Evolutionary conservation across 2,329 filamentous ascomycete species (phyloP).

Genomic region (Apiospora arundinis): DNA sequence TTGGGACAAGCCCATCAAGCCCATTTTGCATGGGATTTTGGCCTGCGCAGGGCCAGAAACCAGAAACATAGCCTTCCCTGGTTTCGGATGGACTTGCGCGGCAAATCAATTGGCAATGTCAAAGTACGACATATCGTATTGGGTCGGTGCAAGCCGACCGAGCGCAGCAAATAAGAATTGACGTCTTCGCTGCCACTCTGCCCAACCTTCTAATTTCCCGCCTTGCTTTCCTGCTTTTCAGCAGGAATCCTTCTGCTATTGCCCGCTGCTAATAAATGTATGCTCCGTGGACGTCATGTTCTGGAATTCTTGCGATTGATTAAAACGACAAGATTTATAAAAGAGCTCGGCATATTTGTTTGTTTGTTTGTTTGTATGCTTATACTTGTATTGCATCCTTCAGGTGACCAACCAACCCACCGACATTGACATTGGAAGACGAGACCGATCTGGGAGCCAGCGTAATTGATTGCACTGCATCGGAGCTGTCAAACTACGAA

Average conservation of each 20-base stretch:
- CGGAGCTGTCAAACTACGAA: not conserved
- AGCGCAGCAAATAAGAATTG: conserved; percentile 12
- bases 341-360: not conserved
- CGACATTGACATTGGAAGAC: not conserved
- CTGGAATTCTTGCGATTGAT: not conserved
- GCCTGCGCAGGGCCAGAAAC: not conserved
- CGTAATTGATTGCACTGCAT: no score
- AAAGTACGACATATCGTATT: not conserved
- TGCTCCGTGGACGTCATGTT: conserved; percentile 7
- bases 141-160: not conserved
- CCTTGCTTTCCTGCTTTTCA: not conserved
- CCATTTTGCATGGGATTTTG: not conserved
- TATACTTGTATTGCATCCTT: not conserved
- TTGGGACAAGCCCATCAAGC: not conserved
- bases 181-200: conserved; percentile 12
- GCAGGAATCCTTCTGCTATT: conserved; percentile 1
- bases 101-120: conserved; percentile 12
- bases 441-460: not conserved
- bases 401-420: not conserved
- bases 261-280: not conserved
- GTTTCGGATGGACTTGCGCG: not conserved
- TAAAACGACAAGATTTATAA: not conserved
- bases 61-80: conserved; percentile 6
- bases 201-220: conserved; percentile 16
- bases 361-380: no score